phyloP scores from a whole-genome alignment of 768 basidiomycete genomes.

The Boletellus emodensis region DNA sequence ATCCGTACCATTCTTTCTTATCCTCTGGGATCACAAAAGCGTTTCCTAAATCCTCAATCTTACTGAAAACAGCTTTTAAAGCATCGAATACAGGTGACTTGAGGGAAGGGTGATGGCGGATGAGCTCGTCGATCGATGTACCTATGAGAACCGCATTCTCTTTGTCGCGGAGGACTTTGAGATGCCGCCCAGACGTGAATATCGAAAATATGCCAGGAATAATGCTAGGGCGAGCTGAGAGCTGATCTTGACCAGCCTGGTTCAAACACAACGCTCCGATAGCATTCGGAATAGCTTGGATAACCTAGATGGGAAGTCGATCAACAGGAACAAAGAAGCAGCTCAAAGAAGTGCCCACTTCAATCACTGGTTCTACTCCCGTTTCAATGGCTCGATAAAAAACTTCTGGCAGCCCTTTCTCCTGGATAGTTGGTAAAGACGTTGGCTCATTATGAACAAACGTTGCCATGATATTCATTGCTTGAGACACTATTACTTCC shows the following conservation, averaged over 20 bases:
- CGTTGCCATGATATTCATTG: constrained; percentile 92
- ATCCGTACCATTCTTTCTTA: constrained; percentile 63
- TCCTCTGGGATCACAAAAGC: constrained; percentile 52
- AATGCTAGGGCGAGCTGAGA: constrained; percentile 71
- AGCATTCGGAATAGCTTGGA: constrained; percentile 91
- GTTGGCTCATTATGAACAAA: constrained; percentile 99
- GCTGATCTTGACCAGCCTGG: constrained; percentile 78
- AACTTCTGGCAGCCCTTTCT: constrained; percentile 80
- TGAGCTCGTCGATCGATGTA: constrained; percentile 88
- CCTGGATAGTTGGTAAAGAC: constrained; percentile 88
- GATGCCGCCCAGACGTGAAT: constrained; percentile 79
- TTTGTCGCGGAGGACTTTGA: constrained; percentile 84
- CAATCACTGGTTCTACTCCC: constrained; percentile 82
- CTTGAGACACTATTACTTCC: constrained; percentile 28
- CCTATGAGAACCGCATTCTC: constrained; percentile 90
- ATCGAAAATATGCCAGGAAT: constrained; percentile 82
- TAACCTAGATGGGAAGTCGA: constrained; percentile 50
- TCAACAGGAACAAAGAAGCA: background rate
- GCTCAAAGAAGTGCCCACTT: constrained; percentile 45
- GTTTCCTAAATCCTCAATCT: constrained; percentile 72
- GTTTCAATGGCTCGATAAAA: constrained; percentile 85
- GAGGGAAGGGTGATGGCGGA: constrained; percentile 90
- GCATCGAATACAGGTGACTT: constrained; percentile 78
- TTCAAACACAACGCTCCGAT: constrained; percentile 96
- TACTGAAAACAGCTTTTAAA: constrained; percentile 62